Evolutionary conservation across 495 filamentous ascomycete genomes (phyloP), one percentile per base, ranked within the genome.

Genomic region (Copromyces sp.): DNA sequence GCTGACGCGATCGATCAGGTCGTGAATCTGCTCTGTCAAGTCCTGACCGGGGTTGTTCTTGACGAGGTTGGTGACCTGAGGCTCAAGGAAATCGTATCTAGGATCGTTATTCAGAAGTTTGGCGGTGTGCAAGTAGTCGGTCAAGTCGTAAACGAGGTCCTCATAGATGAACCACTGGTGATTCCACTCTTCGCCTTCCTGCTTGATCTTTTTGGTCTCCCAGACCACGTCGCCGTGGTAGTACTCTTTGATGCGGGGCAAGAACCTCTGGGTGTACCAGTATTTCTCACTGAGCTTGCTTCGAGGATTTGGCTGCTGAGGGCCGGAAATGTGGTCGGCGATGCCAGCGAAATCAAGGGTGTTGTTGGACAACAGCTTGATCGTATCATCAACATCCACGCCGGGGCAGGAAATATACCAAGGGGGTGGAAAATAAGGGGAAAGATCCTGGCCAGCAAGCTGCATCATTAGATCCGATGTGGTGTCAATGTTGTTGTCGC

Each of bases 141-240:
- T 97, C 53, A 99, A 81, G 78, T 99, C 96, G 77, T 94, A 98
- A 32, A 98, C 84, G 37, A 85, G 89, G 47, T 87, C 83, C 68
- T 93, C 83, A 69, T 95, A 85, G 72, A 93, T 91, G 73, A 92
- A 90, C 93, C 96, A 98, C 73, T 87, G 85, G 44, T 92, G 92
- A 71, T 88, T 85, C 39, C 89, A 79, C 68, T 90, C 84, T 44
- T 88, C 77, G n/a, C 94, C 94, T 32, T 88, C 81, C 24, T 80
- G 84, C n/a, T 86, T 83, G 77, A 95, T 87, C 37, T 78, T 80
- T 20, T 81, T 78, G 24, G 72, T 73, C 47, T 87, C 80, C 84
- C 85, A 88, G 6, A 98, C 95, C 5, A 99, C 81, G 61, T 94
- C 88, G 39, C 96, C 95, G 71, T 97, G 94, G 79, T 93, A 93